Evolutionary conservation across 2,329 filamentous ascomycete genomes (phyloP), one percentile per base, ranked within the genome.

Genomic region (Ophiostoma sp.): DNA sequence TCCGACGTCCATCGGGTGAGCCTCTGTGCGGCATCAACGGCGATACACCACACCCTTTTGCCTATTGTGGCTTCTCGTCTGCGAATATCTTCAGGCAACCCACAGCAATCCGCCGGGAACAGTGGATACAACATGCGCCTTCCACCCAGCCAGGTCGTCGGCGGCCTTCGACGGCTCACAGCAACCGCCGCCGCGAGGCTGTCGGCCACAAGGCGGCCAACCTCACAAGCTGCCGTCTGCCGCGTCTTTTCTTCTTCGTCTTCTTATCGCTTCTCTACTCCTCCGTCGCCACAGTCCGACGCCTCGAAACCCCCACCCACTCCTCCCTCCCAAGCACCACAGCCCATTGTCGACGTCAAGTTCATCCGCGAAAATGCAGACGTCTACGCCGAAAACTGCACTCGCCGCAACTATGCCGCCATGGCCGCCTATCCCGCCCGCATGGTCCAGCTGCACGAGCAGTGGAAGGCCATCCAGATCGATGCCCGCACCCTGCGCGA

Each of bases 321-420:
- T 17, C 33, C 35, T 1, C 65, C 65, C 1, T 17, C 93, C 93
- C 13, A 57, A 27, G n/a, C 52, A 31, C 52, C 52, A 57, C 94
- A 92, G 78, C 87, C 92, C 35, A 86, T 86, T 66, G 85, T 96
- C 74, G 91, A 97, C 81, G 85, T 96, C 77, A 94, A 92, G 79
- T 90, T 95, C 81, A 97, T 99, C 78, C 93, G 94, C 71, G 86
- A 93, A 76, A 91, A 96, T 79, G 87, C 91, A 20, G 87, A 89
- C 17, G 84, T 96, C 20, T 91, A 97, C 82, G 86, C 90, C 75
- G 84, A 90, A 74, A 98, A 96, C 77, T 96, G 92, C 80, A 78
- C 90, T 72, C 89, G 93, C 74, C 89, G 95, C 75, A 97, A 97
- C 79, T 97, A 97, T 81, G 83, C 78, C 71, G 75, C 79, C 35